These are phyloP conservation scores for Scenedesmus sp. DNA, from an alignment of 163 green algal species.

Conservation along the genomic window DNA sequence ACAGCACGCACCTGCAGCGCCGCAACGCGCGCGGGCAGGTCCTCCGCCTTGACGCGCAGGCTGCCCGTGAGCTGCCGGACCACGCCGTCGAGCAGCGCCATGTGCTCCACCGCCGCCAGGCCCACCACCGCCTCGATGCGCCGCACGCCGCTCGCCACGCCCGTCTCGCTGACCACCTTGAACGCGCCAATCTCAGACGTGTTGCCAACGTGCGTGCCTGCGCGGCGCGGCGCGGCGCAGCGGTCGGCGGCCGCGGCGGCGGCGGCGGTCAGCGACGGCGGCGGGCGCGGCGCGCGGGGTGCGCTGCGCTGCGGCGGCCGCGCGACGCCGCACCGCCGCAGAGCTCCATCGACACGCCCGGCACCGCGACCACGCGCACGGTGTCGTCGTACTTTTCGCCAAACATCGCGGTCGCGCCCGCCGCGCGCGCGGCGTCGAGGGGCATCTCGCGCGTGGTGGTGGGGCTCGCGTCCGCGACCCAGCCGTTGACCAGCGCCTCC, in stretches of 20 bases:
- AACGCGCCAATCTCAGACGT: slow-evolving; percentile 73
- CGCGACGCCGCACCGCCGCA: slow-evolving; percentile 64
- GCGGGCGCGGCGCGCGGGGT: not conserved
- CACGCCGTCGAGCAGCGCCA: slow-evolving; percentile 73
- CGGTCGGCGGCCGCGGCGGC: not conserved
- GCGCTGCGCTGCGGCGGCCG: too few species aligned
- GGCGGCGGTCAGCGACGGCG: not conserved
- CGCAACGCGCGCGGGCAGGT: slow-evolving; percentile 71
- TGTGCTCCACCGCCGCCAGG: slow-evolving; percentile 78
- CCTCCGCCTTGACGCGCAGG: slow-evolving; percentile 80
- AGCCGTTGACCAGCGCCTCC: slow-evolving; percentile 87
- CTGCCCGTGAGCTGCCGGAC: slow-evolving; percentile 61
- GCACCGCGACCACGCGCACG: slow-evolving; percentile 91
- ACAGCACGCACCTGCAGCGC: slow-evolving; percentile 60
- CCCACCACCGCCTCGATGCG: slow-evolving; percentile 91
- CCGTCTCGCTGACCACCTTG: slow-evolving; percentile 73
- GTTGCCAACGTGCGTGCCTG: slow-evolving; percentile 89
- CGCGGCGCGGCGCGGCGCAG: not conserved
- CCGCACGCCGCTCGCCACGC: slow-evolving; percentile 85
- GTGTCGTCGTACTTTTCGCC: slow-evolving; percentile 93
- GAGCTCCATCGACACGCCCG: slow-evolving; percentile 85
- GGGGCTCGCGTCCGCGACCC: slow-evolving; percentile 67
- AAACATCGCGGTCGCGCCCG: slow-evolving; percentile 92
- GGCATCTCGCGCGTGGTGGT: slow-evolving; percentile 28
- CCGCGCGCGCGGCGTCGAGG: slow-evolving; percentile 68